Conservation (phyloP, 2,329 filamentous ascomycete species). For the Macrophomina phaseolina region DNA sequence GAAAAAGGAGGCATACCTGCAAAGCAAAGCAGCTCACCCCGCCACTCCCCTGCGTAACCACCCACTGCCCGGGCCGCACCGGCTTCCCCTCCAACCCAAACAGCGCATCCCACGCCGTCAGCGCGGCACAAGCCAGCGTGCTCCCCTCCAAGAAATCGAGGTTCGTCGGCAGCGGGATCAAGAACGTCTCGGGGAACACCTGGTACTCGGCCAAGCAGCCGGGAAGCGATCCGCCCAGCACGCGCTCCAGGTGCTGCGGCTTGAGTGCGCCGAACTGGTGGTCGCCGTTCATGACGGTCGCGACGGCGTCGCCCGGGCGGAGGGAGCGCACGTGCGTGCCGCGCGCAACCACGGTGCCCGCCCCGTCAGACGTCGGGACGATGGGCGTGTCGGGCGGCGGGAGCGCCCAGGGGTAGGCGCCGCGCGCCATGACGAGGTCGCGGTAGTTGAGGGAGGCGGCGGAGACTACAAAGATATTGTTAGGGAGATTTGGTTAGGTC, state of each 20-base stretch:
- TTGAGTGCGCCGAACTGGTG: constrained; percentile 60
- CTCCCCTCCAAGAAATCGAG: constrained; percentile 53
- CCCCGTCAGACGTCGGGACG: constrained; percentile 64
- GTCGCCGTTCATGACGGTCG: constrained; percentile 63
- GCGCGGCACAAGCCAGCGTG: constrained; percentile 53
- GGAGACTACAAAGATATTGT: constrained; percentile 44
- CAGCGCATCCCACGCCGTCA: constrained; percentile 60
- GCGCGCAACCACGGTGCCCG: constrained; percentile 66
- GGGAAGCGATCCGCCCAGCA: constrained; percentile 71
- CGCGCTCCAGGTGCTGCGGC: constrained; percentile 51
- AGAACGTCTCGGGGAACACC: constrained; percentile 69
- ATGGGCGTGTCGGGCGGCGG: constrained; percentile 39
- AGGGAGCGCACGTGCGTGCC: constrained; percentile 64
- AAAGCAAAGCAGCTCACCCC: constrained; percentile 71
- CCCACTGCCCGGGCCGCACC: constrained; percentile 49
- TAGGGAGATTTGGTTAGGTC: neutral
- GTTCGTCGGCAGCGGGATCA: constrained; percentile 67
- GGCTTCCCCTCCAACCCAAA: constrained; percentile 53
- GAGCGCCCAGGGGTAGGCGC: constrained; percentile 44
- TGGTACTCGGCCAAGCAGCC: constrained; percentile 72
- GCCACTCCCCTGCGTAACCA: constrained; percentile 72
- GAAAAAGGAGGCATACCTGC: constrained; percentile 53
- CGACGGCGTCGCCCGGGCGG: constrained; percentile 71
- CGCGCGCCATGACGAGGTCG: constrained; percentile 54
- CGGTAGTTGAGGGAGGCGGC: constrained; percentile 57